Evolutionary conservation across 2,329 filamentous ascomycete species (phyloP), one percentile per base, ranked within the genome.

Genomic region (Diaporthe citri): DNA sequence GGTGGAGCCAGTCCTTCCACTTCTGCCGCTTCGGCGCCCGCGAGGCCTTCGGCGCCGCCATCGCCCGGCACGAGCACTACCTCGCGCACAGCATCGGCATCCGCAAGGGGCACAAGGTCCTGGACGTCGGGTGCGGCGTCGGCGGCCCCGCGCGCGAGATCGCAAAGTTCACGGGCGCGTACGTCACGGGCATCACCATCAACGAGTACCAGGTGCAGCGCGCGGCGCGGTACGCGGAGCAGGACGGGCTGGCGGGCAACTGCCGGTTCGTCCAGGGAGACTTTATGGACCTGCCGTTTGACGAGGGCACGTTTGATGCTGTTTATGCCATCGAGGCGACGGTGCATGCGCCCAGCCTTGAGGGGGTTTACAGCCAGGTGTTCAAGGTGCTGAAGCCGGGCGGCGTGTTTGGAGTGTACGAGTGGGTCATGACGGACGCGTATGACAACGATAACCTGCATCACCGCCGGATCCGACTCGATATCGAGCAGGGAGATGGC

Each of bases 151-250:
- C 93, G 22, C 87, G 93, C 75, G 93, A 95, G 84, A 95, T 95
- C 79, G 91, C 91, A 83, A 93, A 92, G 81, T 94, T 94, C 84
- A 88, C 91, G 12, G 93, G 90, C 75, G 91, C 88, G 81, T 91
- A 94, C 77, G 88, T 95, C 69, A 88, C 92, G 46, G 93, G 93
- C 59, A 83, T 95, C 84, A 95, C 94, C 88, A 95, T 94, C 89
- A 95, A 94, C 83, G 92, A 94, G 84, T 95, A 95, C 86, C 93
- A 95, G 84, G 94, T 95, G 78, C 89, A 94, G 83, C 91, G 93
- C 76, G 93, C 93, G 6, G 92, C 90, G 34, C 86, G 85, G 55
- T 94, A 95, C 81, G 93, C 93, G 1, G 84, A 87, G 78, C 90
- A 91, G 81, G 92, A 93, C 82, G 91, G 91, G 39, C 85, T 95